Conservation (phyloP, 1,284 basidiomycete species). For the Trichosporon coremiiforme region DNA sequence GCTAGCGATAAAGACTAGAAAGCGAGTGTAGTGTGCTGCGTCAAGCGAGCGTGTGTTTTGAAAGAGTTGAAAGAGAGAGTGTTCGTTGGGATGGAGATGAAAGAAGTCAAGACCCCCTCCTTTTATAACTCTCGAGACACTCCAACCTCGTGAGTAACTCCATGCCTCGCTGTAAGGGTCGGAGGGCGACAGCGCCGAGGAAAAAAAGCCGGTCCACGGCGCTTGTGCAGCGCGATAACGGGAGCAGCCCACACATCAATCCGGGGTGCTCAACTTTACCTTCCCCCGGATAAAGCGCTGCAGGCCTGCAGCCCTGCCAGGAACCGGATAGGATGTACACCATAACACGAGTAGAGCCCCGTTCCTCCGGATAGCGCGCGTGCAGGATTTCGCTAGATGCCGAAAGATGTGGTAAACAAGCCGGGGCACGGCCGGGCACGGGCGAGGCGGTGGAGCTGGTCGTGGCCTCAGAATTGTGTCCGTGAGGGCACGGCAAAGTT, state of each 20-base stretch:
- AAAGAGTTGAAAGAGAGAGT: not conserved
- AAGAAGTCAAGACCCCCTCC: not conserved
- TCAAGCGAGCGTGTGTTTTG: constrained; percentile 20
- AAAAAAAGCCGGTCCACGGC: not conserved
- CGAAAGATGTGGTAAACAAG: not conserved
- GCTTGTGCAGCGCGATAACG: not conserved
- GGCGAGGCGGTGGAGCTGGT: not conserved
- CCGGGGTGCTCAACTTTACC: constrained; percentile 13
- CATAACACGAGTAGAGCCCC: not conserved
- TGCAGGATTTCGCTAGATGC: not conserved
- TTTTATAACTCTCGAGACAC: constrained; percentile 3
- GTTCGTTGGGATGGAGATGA: constrained; percentile 17
- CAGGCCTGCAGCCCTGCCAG: not conserved
- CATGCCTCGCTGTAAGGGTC: not conserved
- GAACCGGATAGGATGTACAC: constrained; percentile 4
- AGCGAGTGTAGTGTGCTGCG: constrained; percentile 16
- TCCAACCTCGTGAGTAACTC: not conserved
- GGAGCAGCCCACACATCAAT: not conserved
- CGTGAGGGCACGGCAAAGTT: not conserved
- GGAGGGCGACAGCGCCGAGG: not conserved
- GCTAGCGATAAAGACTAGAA: constrained; percentile 19
- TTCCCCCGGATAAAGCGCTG: not conserved
- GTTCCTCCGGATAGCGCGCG: constrained; percentile 6
- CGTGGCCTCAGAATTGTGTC: constrained; percentile 12
- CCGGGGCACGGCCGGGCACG: not conserved